Conservation (phyloP, 176 grass and related monocot genomes). For the Carex cristatella region DNA sequence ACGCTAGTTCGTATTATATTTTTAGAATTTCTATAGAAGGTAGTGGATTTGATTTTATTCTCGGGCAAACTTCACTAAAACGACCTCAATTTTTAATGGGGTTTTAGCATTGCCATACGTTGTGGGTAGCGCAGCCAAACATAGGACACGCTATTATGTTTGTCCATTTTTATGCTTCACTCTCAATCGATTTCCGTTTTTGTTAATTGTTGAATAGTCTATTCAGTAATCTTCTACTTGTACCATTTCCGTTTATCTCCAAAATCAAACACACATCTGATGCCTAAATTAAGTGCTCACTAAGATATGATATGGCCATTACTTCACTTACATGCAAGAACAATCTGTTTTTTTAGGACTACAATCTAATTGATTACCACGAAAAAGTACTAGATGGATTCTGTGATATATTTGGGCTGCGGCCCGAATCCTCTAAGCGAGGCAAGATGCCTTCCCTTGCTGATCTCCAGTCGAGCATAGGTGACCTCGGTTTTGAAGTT, state of each 20-base stretch:
- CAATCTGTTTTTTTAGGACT: constrained; percentile 48
- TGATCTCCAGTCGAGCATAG: constrained; percentile 88
- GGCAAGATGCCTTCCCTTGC: constrained; percentile 75
- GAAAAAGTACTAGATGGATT: constrained; percentile 97
- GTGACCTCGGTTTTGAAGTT: constrained; percentile 97
- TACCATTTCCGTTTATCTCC: background rate
- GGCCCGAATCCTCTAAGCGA: constrained; percentile 51
- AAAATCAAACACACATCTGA: background rate
- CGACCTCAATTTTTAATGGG: background rate
- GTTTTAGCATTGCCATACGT: background rate
- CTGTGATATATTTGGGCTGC: constrained; percentile 83
- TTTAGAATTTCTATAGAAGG: background rate
- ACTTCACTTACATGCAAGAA: background rate
- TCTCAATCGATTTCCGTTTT: background rate
- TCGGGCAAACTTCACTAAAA: background rate
- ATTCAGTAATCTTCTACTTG: background rate
- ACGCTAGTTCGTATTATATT: background rate
- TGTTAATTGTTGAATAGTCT: background rate
- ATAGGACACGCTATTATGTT: background rate
- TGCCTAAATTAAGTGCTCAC: background rate
- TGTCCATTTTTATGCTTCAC: background rate
- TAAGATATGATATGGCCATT: constrained; percentile 3
- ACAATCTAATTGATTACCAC: constrained; percentile 88
- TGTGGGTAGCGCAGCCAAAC: background rate
- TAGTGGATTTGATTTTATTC: constrained; percentile 6